Percentiles rank a stretch among this genome's conserved stretches.
Evolutionary conservation across 352 stramenopile genomes (phyloP).

Genomic region (Thalassiosira exigua): DNA sequence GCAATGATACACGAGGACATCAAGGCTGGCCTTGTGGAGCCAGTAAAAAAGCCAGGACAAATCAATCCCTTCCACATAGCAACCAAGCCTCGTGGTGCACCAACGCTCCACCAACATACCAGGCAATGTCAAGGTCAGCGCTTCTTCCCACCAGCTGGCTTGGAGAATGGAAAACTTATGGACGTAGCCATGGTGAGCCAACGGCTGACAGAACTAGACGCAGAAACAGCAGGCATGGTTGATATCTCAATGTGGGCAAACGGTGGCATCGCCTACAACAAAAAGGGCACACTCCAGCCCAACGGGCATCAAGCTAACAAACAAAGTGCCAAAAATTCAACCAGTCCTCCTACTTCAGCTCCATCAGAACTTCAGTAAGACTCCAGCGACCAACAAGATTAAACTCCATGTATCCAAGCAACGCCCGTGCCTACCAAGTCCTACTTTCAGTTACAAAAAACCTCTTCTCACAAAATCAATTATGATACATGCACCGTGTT

Average conservation of each 20-base stretch:
- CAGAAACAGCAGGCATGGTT: background rate
- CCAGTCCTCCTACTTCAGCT: no score
- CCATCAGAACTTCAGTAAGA: no score
- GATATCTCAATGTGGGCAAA: background rate
- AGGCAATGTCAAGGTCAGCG: background rate
- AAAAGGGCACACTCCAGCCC: conserved; percentile 1
- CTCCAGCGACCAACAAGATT: no score
- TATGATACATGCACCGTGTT: no score
- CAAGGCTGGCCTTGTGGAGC: background rate
- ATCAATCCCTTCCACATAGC: background rate
- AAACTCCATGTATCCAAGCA: no score
- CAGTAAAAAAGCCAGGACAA: background rate
- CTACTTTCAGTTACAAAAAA: no score
- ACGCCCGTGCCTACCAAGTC: no score
- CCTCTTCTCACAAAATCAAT: no score
- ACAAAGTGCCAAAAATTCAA: no score
- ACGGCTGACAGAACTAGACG: background rate
- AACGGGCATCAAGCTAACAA: background rate
- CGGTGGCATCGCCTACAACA: background rate
- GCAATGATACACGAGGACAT: conserved; percentile 21
- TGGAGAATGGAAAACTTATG: background rate
- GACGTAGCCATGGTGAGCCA: conserved; percentile 1
- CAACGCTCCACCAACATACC: background rate
- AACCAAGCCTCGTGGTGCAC: background rate
- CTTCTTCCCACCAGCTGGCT: background rate